These are phyloP conservation scores for Kuraishia borneana DNA, from an alignment of 805 yeast species.

Conservation along the genomic window DNA sequence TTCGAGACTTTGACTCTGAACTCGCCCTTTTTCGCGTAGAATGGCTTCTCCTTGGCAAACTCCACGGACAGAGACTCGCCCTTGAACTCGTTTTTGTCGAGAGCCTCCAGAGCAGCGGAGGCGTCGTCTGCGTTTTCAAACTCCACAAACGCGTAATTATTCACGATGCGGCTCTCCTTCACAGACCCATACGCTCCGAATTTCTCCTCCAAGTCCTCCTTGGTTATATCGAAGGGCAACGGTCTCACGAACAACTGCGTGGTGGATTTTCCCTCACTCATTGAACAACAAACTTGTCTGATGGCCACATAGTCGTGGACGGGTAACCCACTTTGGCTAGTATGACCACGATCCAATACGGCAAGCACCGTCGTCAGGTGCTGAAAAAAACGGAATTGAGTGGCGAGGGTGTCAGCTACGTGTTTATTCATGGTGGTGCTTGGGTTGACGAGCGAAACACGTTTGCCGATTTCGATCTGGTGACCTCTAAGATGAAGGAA, in stretches of 20 bases:
- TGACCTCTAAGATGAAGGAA: constrained; percentile 9
- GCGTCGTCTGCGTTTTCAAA: constrained; percentile 56
- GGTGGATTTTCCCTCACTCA: too few species aligned
- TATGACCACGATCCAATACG: neutral
- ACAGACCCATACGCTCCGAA: constrained; percentile 59
- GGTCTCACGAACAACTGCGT: constrained; percentile 27
- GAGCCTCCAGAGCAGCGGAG: constrained; percentile 34
- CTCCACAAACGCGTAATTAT: constrained; percentile 86
- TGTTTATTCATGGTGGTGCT: constrained; percentile 78
- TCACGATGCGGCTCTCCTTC: constrained; percentile 56
- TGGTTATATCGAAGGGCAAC: constrained; percentile 11
- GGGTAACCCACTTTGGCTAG: neutral
- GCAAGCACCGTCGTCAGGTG: constrained; percentile 7
- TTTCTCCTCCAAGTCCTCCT: constrained; percentile 52
- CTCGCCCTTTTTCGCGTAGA: constrained; percentile 54
- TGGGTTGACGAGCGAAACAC: constrained; percentile 71
- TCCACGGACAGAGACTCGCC: constrained; percentile 42
- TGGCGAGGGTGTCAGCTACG: neutral
- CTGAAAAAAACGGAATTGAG: constrained; percentile 1
- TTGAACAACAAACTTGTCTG: neutral
- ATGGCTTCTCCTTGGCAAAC: constrained; percentile 41
- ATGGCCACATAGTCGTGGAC: constrained; percentile 5
- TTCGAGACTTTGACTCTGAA: constrained; percentile 59
- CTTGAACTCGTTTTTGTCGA: constrained; percentile 32
- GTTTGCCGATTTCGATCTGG: constrained; percentile 37